Conservation (phyloP, 2,329 filamentous ascomycete species). For the Colletotrichum paranaense region DNA sequence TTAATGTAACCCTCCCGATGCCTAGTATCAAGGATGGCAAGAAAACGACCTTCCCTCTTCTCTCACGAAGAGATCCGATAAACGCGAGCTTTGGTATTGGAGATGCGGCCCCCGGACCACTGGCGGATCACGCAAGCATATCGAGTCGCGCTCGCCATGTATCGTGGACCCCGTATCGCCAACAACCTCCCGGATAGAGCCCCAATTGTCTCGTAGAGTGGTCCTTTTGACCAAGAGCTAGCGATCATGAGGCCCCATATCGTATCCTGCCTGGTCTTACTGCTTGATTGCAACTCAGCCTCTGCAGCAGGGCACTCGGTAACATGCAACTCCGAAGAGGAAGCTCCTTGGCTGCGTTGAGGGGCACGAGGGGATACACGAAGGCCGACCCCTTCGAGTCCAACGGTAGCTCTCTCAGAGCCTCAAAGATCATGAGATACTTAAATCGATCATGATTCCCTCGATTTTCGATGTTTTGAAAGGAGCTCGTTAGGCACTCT, state of each 20-base stretch:
- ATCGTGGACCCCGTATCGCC: conserved; percentile 6
- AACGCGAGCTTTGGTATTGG: neutral
- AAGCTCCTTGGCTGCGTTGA: conserved; percentile 7
- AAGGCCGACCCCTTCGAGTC: neutral
- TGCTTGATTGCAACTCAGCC: neutral
- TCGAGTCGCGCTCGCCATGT: neutral
- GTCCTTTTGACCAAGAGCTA: neutral
- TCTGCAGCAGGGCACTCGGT: neutral
- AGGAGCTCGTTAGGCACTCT: conserved; percentile 22
- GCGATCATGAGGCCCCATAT: neutral
- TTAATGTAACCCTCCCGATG: conserved; percentile 16
- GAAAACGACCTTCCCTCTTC: conserved; percentile 33
- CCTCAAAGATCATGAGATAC: neutral
- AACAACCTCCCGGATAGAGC: conserved; percentile 12
- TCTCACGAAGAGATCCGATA: conserved; percentile 11
- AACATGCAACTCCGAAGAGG: conserved; percentile 16
- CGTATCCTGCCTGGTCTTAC: neutral
- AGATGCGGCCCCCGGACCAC: neutral
- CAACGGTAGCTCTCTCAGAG: neutral
- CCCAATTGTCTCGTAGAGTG: neutral
- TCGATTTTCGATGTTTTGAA: neutral
- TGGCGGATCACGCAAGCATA: conserved; percentile 18
- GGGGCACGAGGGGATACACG: neutral
- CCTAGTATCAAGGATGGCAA: neutral
- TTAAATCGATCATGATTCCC: conserved; percentile 1